Percentiles rank a stretch among this genome's conserved stretches.
phyloP scores from a whole-genome alignment of 2,329 filamentous ascomycete genomes.

The Blastomyces silverae region DNA sequence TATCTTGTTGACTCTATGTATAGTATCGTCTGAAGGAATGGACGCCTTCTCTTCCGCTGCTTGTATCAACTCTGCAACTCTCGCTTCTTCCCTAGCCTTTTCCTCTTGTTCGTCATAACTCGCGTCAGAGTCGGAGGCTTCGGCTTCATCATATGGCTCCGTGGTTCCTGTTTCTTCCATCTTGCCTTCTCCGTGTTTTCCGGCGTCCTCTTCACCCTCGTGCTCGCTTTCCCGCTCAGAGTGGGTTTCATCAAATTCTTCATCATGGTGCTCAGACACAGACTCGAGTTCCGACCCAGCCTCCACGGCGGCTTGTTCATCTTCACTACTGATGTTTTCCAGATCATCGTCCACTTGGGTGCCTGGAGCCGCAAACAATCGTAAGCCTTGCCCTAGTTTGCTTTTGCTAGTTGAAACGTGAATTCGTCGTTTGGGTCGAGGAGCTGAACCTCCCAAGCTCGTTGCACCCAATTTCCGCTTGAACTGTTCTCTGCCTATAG shows the following conservation, averaged over 20 bases:
- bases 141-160: slow-evolving; percentile 6
- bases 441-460: slow-evolving; percentile 20
- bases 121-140: slow-evolving; percentile 24
- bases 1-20: slow-evolving; percentile 39
- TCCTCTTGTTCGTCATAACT: slow-evolving; percentile 53
- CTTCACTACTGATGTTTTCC: slow-evolving; percentile 16
- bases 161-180: background rate
- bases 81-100: slow-evolving; percentile 39
- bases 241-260: slow-evolving; percentile 14
- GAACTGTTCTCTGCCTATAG: slow-evolving; percentile 50
- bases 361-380: slow-evolving; percentile 51
- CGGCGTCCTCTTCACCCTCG: background rate
- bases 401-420: slow-evolving; percentile 34
- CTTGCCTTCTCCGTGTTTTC: background rate
- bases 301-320: slow-evolving; percentile 24
- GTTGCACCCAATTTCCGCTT: slow-evolving; percentile 31
- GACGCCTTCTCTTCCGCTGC: slow-evolving; percentile 41
- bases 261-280: slow-evolving; percentile 11
- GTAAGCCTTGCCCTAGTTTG: slow-evolving; percentile 44
- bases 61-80: slow-evolving; percentile 42
- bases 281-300: slow-evolving; percentile 15
- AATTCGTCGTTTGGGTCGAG: slow-evolving; percentile 37
- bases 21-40: slow-evolving; percentile 40
- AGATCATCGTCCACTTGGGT: slow-evolving; percentile 32
- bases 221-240: background rate